A percentile compares a stretch with the other conserved stretches of the same genome.
Conservation (phyloP, 768 basidiomycete genomes). For the Porphyrellus cyaneotinctus region DNA sequence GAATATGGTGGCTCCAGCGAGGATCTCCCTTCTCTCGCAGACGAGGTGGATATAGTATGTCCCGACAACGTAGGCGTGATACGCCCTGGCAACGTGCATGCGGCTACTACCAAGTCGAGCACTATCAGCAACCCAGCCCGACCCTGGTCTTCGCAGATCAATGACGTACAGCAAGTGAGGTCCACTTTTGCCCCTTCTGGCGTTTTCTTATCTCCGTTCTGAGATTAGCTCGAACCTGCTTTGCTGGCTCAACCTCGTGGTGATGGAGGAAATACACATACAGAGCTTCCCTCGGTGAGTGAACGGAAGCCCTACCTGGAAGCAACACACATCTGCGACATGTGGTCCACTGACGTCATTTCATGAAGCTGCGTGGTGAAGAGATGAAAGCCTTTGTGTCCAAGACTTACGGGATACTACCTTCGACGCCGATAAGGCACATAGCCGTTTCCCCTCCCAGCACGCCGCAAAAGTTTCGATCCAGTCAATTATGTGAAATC, state of each 20-base stretch:
- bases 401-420: neutral
- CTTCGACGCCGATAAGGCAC: constrained; percentile 23
- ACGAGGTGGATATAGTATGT: constrained; percentile 10
- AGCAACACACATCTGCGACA: constrained; percentile 2
- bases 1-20: constrained; percentile 8
- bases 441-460: constrained; percentile 17
- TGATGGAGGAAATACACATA: constrained; percentile 12
- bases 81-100: constrained; percentile 10
- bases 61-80: neutral
- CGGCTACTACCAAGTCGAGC: neutral
- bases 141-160: constrained; percentile 7
- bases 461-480: constrained; percentile 26
- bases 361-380: constrained; percentile 7
- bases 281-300: constrained; percentile 17
- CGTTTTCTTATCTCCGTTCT: constrained; percentile 30
- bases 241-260: constrained; percentile 14
- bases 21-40: constrained; percentile 7
- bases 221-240: constrained; percentile 5
- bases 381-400: neutral
- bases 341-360: constrained; percentile 1
- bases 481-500: constrained; percentile 8
- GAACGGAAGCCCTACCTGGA: neutral
- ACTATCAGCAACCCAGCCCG: neutral
- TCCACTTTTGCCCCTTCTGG: constrained; percentile 22
- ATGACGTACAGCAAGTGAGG: constrained; percentile 11